Conservation (phyloP, 352 stramenopile species). For the Globisporangium echinulatum region DNA sequence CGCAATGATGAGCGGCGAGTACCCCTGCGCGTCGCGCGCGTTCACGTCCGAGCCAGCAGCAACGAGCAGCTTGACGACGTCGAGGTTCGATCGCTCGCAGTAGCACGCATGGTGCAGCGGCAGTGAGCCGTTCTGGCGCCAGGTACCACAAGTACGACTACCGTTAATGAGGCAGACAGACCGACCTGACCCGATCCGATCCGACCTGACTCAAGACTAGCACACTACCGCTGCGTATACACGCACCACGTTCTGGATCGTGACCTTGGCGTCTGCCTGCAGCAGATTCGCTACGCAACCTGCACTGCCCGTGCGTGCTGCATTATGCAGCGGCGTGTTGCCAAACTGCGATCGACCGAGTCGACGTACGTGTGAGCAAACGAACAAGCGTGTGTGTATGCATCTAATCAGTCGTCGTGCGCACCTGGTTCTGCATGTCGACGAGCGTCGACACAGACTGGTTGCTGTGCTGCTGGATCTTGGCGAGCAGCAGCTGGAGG, state of each 20-base stretch:
- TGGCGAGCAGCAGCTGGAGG: conserved; percentile 38
- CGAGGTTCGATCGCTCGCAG: conserved; percentile 45
- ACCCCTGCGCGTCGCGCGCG: conserved; percentile 46
- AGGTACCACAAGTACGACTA: neutral
- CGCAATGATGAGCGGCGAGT: conserved; percentile 61
- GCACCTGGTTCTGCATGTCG: conserved; percentile 55
- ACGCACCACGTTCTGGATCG: conserved; percentile 51
- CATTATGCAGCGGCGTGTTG: conserved; percentile 73
- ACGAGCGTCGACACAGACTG: conserved; percentile 32
- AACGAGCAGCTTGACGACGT: conserved; percentile 50
- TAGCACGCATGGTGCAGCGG: conserved; percentile 77
- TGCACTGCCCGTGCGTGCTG: conserved; percentile 43
- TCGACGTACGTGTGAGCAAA: neutral
- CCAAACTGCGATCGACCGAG: conserved; percentile 44
- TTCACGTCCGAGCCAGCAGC: conserved; percentile 59
- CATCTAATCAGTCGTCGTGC: neutral
- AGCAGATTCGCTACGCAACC: conserved; percentile 48
- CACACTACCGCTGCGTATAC: neutral
- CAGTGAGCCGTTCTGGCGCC: conserved; percentile 52
- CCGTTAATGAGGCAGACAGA: neutral
- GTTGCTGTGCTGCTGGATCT: conserved; percentile 38
- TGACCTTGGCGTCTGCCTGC: conserved; percentile 32
- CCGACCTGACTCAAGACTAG: neutral
- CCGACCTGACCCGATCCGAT: too few species aligned
- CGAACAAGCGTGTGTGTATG: neutral